Base-by-base conservation (phyloP, 352 stramenopile genomes). In the Globisporangium okanoganense region DNA sequence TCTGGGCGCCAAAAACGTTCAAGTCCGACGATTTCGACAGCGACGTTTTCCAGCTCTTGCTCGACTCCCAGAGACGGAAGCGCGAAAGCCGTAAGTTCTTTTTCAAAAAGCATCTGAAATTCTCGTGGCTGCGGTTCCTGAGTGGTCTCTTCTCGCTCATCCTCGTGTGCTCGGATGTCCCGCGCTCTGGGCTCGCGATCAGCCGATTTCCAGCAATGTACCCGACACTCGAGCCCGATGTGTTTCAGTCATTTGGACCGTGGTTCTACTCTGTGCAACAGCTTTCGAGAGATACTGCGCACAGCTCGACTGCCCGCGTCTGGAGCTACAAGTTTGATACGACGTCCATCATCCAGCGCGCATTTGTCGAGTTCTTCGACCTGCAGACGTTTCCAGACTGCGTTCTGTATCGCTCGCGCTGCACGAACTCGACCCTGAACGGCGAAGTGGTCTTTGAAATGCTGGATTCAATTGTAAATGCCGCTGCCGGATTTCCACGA, bases 271-370 rank as follows among this genome's bases (percentile, higher is more conserved):
- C 38, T 2, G 18, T 56, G n/a, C 31, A 54, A 12, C 41, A 43
- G 25, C 20, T 53, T n/a, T 22, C 58, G 14, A 44, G 31, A 50
- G 33, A 36, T 14, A 50, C 31, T 8, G 56, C 62, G 12, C 31
- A 38, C 16, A 56, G 24, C 16, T 33, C 33, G 1, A 75, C 56
- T 2, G 60, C 59, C 7, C 56, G 58, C 3, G 55, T 74, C 0
- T 75, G 69, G 72, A 72, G 47, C 33, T 79, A 79, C 69, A 79
- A 79, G 43, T 75, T 64, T 9, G 72, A 80, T 36, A 76, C 69
- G 5, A 76, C 67, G 24, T 80, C 67, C 0, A 61, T 78, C 27
- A 56, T 40, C 0, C 74, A 63, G 61, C 66, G 70, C 0, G 67
- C 69, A 6, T 73, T 80, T 48, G 67, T 59, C 18, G 50, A 50